These are phyloP conservation scores for Neurospora sp. DNA, from an alignment of 495 filamentous ascomycete species.

Conservation along the genomic window DNA sequence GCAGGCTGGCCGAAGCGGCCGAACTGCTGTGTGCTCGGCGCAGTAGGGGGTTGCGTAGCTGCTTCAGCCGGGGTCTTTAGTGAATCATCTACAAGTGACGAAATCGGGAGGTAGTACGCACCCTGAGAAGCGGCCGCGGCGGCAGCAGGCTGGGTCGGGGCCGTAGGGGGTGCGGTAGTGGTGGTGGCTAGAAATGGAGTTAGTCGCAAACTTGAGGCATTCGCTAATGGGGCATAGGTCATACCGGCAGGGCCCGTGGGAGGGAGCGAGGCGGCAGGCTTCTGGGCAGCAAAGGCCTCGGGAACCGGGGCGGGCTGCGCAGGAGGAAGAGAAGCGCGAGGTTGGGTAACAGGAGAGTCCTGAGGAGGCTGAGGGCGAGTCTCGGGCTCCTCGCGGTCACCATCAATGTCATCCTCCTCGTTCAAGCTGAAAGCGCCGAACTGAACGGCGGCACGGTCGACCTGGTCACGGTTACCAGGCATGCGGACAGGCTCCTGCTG, in stretches of 20 bases:
- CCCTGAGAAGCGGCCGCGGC: slow-evolving; percentile 14
- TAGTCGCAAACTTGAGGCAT: slow-evolving; percentile 13
- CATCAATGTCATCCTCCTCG: slow-evolving; percentile 69
- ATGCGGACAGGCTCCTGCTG: slow-evolving; percentile 97
- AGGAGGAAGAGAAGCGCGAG: slow-evolving; percentile 83
- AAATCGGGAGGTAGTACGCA: slow-evolving; percentile 11
- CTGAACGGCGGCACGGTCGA: slow-evolving; percentile 89
- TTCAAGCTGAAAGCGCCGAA: slow-evolving; percentile 94
- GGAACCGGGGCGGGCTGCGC: slow-evolving; percentile 45
- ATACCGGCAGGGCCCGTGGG: slow-evolving; percentile 34
- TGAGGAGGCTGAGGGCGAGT: slow-evolving; percentile 90
- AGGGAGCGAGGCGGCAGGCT: slow-evolving; percentile 57
- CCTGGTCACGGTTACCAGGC: slow-evolving; percentile 87
- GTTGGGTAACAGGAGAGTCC: slow-evolving; percentile 83
- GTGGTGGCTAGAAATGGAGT: slow-evolving; percentile 22
- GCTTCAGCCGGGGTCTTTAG: slow-evolving; percentile 22
- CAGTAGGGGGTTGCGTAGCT: slow-evolving; percentile 34
- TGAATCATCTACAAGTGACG: background rate
- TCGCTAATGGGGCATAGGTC: slow-evolving; percentile 4
- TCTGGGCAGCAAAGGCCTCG: slow-evolving; percentile 53
- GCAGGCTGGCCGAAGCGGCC: slow-evolving; percentile 56
- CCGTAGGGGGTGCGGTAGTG: slow-evolving; percentile 19
- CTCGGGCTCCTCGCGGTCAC: slow-evolving; percentile 89
- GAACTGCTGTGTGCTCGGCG: slow-evolving; percentile 50
- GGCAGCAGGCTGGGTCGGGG: slow-evolving; percentile 11